A percentile compares a stretch with the other conserved stretches of the same genome.
phyloP scores from a whole-genome alignment of 1,139 yeast genomes.

The Debaryomyces sp. region DNA sequence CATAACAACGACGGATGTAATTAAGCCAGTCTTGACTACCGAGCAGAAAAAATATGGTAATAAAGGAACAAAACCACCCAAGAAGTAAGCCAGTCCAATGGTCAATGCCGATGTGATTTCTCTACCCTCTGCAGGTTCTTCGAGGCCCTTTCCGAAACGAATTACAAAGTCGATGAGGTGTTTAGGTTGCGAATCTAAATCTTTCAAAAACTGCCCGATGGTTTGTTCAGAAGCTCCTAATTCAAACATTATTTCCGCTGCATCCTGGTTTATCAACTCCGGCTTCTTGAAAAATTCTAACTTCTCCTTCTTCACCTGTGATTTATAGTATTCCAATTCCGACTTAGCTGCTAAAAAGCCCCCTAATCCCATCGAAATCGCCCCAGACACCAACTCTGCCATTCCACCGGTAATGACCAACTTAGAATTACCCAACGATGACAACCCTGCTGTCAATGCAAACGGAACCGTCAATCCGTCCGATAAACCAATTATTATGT shows the following conservation, averaged over 20 bases:
- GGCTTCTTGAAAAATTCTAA: conserved; percentile 67
- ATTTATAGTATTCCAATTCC: conserved; percentile 70
- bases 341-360: conserved; percentile 81
- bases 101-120: conserved; percentile 77
- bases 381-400: conserved; percentile 83
- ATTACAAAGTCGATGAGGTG: conserved; percentile 71
- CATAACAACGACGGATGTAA: conserved; percentile 81
- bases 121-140: conserved; percentile 80
- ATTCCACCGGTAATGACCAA: conserved; percentile 84
- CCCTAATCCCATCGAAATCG: conserved; percentile 85
- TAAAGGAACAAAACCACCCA: conserved; percentile 83
- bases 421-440: conserved; percentile 73
- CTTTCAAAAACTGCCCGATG: conserved; percentile 64
- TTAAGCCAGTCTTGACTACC: conserved; percentile 74
- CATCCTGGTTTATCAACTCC: conserved; percentile 62
- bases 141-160: conserved; percentile 73
- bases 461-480: conserved; percentile 86
- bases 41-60: conserved; percentile 76
- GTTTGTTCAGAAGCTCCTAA: conserved; percentile 72
- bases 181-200: conserved; percentile 69
- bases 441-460: conserved; percentile 81
- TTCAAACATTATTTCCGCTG: conserved; percentile 71
- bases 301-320: conserved; percentile 74
- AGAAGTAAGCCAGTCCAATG: conserved; percentile 71
- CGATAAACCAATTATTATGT: conserved; percentile 74